phyloP scores from a whole-genome alignment of 345 rosid genomes.

The Gossypium australe region DNA sequence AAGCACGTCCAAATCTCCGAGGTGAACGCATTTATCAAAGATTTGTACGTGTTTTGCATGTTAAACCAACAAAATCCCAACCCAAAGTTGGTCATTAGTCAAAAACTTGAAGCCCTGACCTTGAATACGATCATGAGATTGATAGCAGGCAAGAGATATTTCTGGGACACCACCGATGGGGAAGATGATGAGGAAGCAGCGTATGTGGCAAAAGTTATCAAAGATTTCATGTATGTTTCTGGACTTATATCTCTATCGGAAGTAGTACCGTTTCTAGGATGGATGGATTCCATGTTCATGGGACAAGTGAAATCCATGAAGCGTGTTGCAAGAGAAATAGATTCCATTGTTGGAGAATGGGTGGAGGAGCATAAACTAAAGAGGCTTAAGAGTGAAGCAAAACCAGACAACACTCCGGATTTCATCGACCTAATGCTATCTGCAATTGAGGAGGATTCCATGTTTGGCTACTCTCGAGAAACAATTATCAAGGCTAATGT shows the following conservation, averaged over 20 bases:
- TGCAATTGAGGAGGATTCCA: slow-evolving; percentile 2
- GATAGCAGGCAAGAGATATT: slow-evolving; percentile 12
- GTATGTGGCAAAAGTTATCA: slow-evolving; percentile 22
- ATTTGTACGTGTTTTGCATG: slow-evolving; percentile 1
- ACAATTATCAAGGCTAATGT: slow-evolving; percentile 14
- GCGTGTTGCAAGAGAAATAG: slow-evolving; percentile 10
- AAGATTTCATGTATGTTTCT: slow-evolving; percentile 19
- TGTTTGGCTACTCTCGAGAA: slow-evolving; percentile 9
- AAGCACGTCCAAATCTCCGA: slow-evolving; percentile 9
- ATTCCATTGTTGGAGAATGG: slow-evolving; percentile 25
- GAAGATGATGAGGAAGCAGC: slow-evolving; percentile 17
- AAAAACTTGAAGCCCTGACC: slow-evolving; percentile 2
- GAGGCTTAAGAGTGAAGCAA: neutral
- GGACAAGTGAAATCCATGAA: slow-evolving; percentile 20
- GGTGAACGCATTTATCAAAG: slow-evolving; percentile 4
- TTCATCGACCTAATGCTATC: slow-evolving; percentile 10
- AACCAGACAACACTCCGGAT: neutral
- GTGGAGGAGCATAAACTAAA: slow-evolving; percentile 24
- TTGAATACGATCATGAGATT: slow-evolving; percentile 9
- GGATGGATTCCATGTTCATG: slow-evolving; percentile 23
- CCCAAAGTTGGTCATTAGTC: neutral
- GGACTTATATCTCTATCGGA: slow-evolving; percentile 26
- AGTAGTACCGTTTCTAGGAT: slow-evolving; percentile 26
- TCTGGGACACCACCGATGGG: neutral
- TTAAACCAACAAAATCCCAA: neutral